Base-by-base conservation (phyloP, 2,329 filamentous ascomycete genomes). In the Cladosporium velox region DNA sequence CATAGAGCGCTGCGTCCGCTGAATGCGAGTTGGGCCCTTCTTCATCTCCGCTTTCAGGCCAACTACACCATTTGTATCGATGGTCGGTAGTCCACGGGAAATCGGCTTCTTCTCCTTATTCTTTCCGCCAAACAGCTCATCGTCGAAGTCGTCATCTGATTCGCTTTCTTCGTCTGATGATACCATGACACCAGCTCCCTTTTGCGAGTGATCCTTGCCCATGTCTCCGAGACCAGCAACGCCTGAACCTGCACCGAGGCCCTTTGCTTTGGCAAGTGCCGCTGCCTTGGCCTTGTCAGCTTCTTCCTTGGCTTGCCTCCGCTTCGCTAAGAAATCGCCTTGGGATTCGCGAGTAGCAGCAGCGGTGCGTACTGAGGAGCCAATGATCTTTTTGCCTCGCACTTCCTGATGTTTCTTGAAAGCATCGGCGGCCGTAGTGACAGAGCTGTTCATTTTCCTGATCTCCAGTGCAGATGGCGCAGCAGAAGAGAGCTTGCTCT, bases 101-200 rank as follows among this genome's bases (percentile, higher is more conserved):
- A 34, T 8, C 30, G 28, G 52, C 69, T 75, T 75, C 74, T 87
- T 85, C 66, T 60, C 80, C 49, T 78, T 77, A 35, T 76, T 69
- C 32, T 68, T 66, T 2, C 85, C 83, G 34, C 84, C 87, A 70
- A 89, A 89, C 2, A 92, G 86, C 14, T 91, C 90, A 47, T 89
- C 88, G 66, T 90, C 87, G 11, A 91, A 86, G 35, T 73, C 74
- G n/a, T 75, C 75, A 10, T 79, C 80, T 26, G 73, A 72, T 14
- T 79, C 77, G 57, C 92, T 90, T 68, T 80, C 80, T 65, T 83
- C 82, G 60, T 95, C 92, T 3, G 87, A 89, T 6, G 87, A 89
- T 51, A 97, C 91, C 92, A 98, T 97, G 77, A 98, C 92, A 70
- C 94, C 92, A 74, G 90, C 91, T 69, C 91, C 91, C 68, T 85